phyloP scores from a whole-genome alignment of 2,329 filamentous ascomycete genomes.

The Cladophialophora yegresii region DNA sequence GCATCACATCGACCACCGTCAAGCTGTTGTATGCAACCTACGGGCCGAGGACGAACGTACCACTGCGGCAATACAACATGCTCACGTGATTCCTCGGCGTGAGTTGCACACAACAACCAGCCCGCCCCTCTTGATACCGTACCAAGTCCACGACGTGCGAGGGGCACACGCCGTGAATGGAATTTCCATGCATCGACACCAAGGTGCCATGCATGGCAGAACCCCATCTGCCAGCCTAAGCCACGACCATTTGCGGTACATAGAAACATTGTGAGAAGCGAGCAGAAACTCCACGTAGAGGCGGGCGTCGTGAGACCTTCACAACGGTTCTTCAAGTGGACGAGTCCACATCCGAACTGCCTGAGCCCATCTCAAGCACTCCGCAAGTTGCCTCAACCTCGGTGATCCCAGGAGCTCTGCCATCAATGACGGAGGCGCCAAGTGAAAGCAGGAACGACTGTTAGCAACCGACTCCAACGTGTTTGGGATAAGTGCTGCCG shows the following conservation, averaged over 20 bases:
- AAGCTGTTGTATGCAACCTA: conserved; percentile 1
- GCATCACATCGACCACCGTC: conserved; percentile 17
- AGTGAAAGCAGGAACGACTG: not conserved
- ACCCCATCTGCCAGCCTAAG: conserved; percentile 24
- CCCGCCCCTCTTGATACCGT: not conserved
- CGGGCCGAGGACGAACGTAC: not conserved
- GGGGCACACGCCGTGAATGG: conserved; percentile 17
- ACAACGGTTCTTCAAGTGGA: conserved; percentile 18
- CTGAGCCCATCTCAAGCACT: conserved; percentile 14
- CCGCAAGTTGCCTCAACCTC: conserved; percentile 5
- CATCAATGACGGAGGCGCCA: not conserved
- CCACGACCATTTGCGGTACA: conserved; percentile 16
- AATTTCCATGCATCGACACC: conserved; percentile 23
- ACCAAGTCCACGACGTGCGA: conserved; percentile 12
- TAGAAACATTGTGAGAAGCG: conserved; percentile 9
- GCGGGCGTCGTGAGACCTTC: conserved; percentile 13
- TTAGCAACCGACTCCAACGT: conserved; percentile 14
- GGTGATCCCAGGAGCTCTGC: not conserved
- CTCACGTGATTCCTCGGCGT: not conserved
- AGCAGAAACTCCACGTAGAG: conserved; percentile 19
- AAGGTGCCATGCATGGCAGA: conserved; percentile 20
- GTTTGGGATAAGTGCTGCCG: conserved; percentile 6
- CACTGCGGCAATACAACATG: not conserved
- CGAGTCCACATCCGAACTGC: conserved; percentile 20
- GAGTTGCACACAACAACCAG: conserved; percentile 8